These are phyloP conservation scores for Crepidotus variabilis DNA, from an alignment of 768 basidiomycete genomes.

Conservation along the genomic window DNA sequence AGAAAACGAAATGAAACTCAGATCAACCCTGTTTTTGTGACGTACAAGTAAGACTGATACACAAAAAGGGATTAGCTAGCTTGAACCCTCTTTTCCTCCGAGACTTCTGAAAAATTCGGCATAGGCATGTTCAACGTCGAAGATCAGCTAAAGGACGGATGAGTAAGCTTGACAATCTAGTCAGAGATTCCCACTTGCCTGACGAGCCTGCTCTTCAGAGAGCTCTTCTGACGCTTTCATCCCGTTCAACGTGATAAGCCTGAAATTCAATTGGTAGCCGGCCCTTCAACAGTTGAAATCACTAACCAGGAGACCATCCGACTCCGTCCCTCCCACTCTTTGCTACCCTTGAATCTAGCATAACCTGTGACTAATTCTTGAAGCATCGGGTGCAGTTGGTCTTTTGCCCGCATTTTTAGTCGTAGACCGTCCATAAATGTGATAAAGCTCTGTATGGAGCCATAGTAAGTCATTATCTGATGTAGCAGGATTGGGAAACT, in stretches of 20 bases:
- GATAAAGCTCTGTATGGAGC: conserved; percentile 74
- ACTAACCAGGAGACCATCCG: conserved; percentile 89
- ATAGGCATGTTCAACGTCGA: conserved; percentile 96
- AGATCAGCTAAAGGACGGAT: conserved; percentile 62
- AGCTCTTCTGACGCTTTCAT: conserved; percentile 98
- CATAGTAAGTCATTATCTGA: not conserved
- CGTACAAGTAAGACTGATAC: not conserved
- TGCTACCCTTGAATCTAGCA: conserved; percentile 90
- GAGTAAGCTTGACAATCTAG: not conserved
- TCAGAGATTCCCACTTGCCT: conserved; percentile 44
- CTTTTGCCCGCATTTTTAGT: conserved; percentile 90
- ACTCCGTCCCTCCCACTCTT: conserved; percentile 95
- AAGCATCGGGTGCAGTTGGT: conserved; percentile 90
- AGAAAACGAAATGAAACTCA: no score
- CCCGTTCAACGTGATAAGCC: conserved; percentile 93
- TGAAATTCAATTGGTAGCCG: conserved; percentile 21
- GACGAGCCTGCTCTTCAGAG: conserved; percentile 90
- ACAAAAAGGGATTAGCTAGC: not conserved
- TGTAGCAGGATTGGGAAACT: conserved; percentile 4
- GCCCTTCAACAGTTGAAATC: not conserved
- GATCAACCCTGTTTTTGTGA: no score
- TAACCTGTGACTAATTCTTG: conserved; percentile 96
- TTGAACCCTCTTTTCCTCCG: conserved; percentile 34
- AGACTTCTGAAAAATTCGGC: conserved; percentile 87
- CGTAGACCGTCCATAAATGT: conserved; percentile 99